Conservation (phyloP, 2,329 filamentous ascomycete species). For the Myriangium duriaei region DNA sequence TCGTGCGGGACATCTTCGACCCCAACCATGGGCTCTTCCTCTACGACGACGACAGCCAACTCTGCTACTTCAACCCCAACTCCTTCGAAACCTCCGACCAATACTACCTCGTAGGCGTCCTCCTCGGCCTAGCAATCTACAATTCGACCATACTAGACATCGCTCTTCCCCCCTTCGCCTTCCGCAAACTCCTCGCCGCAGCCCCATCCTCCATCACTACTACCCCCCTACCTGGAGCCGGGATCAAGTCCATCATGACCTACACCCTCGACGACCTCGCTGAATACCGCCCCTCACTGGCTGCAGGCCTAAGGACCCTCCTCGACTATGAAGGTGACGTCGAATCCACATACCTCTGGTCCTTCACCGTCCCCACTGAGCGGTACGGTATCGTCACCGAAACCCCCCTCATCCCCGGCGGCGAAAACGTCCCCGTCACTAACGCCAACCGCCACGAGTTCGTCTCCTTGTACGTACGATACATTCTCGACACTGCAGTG, state of each 20-base stretch:
- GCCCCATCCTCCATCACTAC: conserved; percentile 43
- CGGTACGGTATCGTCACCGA: conserved; percentile 58
- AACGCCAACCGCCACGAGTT: conserved; percentile 75
- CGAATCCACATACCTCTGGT: conserved; percentile 63
- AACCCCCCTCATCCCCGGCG: conserved; percentile 60
- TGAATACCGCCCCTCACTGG: conserved; percentile 66
- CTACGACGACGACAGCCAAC: conserved; percentile 81
- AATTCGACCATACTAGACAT: conserved; percentile 89
- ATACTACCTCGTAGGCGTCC: conserved; percentile 78
- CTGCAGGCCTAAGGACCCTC: conserved; percentile 60
- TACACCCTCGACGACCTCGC: conserved; percentile 73
- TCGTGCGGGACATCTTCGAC: conserved; percentile 82
- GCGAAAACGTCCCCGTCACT: conserved; percentile 65
- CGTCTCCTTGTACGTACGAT: conserved; percentile 70
- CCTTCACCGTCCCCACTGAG: conserved; percentile 68
- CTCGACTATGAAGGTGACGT: conserved; percentile 79
- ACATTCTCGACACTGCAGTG: conserved; percentile 67
- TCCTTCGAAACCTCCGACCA: conserved; percentile 86
- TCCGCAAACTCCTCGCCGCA: conserved; percentile 71
- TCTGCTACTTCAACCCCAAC: conserved; percentile 86
- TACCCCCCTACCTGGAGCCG: conserved; percentile 7
- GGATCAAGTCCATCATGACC: conserved; percentile 40
- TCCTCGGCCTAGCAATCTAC: conserved; percentile 83
- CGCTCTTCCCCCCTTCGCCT: conserved; percentile 76
- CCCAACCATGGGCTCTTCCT: conserved; percentile 83